Conservation (phyloP, 2,329 filamentous ascomycete genomes). For the Biscogniauxia sp. region DNA sequence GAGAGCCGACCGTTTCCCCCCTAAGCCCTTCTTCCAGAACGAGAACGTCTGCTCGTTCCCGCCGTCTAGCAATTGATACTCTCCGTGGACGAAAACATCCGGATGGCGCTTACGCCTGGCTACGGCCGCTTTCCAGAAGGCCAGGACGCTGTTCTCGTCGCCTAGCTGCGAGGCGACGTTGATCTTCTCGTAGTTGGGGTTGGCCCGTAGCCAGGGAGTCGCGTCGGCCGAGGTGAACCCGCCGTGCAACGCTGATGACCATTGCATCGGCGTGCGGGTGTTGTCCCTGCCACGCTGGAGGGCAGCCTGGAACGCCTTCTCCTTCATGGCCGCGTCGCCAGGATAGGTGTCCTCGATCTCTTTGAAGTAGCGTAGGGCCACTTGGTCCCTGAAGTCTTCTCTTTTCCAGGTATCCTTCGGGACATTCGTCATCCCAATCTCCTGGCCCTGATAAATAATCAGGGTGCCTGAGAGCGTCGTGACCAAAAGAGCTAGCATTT, state of each 20-base stretch:
- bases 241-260: constrained; percentile 64
- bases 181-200: constrained; percentile 59
- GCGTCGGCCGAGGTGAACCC: constrained; percentile 50
- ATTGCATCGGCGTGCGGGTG: constrained; percentile 63
- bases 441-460: constrained; percentile 60
- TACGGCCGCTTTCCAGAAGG: constrained; percentile 62
- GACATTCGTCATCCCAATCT: constrained; percentile 58
- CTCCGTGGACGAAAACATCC: not conserved
- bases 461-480: constrained; percentile 50
- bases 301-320: constrained; percentile 4
- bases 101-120: constrained; percentile 54
- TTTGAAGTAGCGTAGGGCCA: constrained; percentile 48
- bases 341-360: constrained; percentile 26
- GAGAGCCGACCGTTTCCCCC: not conserved
- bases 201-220: constrained; percentile 68
- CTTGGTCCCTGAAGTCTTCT: constrained; percentile 48
- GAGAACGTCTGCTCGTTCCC: not conserved
- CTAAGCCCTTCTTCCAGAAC: not conserved
- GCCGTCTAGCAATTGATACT: not conserved
- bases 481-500: constrained; percentile 53
- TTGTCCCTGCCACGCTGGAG: constrained; percentile 54
- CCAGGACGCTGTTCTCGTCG: constrained; percentile 51
- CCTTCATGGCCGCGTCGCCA: constrained; percentile 3
- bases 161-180: constrained; percentile 58
- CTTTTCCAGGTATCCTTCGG: constrained; percentile 46